Conservation (phyloP, 768 basidiomycete genomes). For the Phaeolepiota aurea region DNA sequence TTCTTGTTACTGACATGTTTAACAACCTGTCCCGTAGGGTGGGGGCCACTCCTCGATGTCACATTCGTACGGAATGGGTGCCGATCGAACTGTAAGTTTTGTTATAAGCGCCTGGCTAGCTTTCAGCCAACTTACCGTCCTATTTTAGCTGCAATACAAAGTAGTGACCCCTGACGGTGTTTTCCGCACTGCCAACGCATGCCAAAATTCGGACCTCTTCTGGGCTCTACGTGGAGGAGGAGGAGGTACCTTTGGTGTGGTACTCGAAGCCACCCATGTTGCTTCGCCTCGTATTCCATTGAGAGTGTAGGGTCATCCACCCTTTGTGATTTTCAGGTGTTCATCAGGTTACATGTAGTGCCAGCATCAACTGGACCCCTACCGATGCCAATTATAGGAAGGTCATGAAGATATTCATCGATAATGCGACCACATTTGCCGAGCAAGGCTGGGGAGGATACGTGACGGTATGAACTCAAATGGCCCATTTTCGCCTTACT, state of each 20-base stretch:
- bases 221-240: slow-evolving; percentile 36
- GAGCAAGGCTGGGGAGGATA: slow-evolving; percentile 11
- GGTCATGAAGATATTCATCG: slow-evolving; percentile 6
- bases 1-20: background rate
- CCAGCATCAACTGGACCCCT: slow-evolving; percentile 8
- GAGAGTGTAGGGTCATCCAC: slow-evolving; percentile 5
- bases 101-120: background rate
- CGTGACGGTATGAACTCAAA: slow-evolving; percentile 8
- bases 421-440: slow-evolving; percentile 9
- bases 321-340: no score
- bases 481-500: background rate
- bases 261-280: slow-evolving; percentile 9
- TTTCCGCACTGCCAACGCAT: slow-evolving; percentile 23
- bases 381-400: slow-evolving; percentile 5
- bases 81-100: slow-evolving; percentile 8
- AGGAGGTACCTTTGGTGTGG: slow-evolving; percentile 16
- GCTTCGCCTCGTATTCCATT: slow-evolving; percentile 7
- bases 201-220: slow-evolving; percentile 31
- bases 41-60: slow-evolving; percentile 9
- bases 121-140: background rate
- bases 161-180: slow-evolving; percentile 30
- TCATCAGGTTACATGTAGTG: slow-evolving; percentile 2
- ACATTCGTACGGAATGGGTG: slow-evolving; percentile 6
- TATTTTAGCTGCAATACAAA: slow-evolving; percentile 21
- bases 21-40: slow-evolving; percentile 4